Percentiles rank a stretch among this genome's conserved stretches.
Conservation (phyloP, 495 filamentous ascomycete genomes). For the Xylaria nigripes region DNA sequence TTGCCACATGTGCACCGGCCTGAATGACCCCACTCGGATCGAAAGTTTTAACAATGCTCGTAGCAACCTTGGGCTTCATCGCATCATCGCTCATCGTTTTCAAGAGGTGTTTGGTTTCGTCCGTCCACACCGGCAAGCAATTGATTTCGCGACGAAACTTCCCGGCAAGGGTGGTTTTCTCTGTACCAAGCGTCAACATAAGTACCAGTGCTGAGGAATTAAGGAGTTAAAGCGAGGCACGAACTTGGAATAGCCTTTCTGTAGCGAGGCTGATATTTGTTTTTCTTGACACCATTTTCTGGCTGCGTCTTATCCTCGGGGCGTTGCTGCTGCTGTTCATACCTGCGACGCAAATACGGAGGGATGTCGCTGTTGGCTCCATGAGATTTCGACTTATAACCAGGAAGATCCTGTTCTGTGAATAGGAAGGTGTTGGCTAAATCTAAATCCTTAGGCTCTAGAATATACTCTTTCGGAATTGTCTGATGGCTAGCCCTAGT, state of each 20-base stretch:
- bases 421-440: constrained; percentile 80
- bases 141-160: constrained; percentile 68
- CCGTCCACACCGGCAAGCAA: constrained; percentile 66
- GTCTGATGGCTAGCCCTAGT: constrained; percentile 51
- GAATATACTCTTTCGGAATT: constrained; percentile 74
- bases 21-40: constrained; percentile 34
- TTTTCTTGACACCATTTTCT: constrained; percentile 43
- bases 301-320: constrained; percentile 23
- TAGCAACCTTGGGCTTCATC: constrained; percentile 52
- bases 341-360: constrained; percentile 38
- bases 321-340: constrained; percentile 25
- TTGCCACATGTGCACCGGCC: constrained; percentile 42
- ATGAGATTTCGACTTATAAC: constrained; percentile 55
- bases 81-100: constrained; percentile 52
- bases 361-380: constrained; percentile 44
- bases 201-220: background rate
- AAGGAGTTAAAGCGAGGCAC: constrained; percentile 20
- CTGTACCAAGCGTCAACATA: constrained; percentile 32
- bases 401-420: constrained; percentile 81
- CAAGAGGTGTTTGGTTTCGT: constrained; percentile 58
- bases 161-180: constrained; percentile 72
- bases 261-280: constrained; percentile 56
- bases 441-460: constrained; percentile 56
- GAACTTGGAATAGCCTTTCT: constrained; percentile 77
- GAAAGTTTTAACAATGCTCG: constrained; percentile 39